Evolutionary conservation across 345 rosid genomes (phyloP).

Genomic region (Hibiscus mutabilis): DNA sequence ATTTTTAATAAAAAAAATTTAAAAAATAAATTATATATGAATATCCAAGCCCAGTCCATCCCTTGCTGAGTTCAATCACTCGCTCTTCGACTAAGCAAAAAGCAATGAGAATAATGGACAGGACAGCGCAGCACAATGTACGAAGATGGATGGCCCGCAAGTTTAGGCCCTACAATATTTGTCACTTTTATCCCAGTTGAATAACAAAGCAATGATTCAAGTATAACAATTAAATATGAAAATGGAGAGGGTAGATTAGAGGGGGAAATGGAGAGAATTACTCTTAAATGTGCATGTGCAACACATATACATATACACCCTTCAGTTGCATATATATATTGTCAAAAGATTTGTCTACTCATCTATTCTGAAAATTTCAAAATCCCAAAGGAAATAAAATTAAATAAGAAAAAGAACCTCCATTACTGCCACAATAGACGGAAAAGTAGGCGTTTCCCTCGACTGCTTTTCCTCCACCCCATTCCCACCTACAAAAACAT

Average conservation of each 20-base stretch:
- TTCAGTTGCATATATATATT: slow-evolving; percentile 18
- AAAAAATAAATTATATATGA: too few species aligned
- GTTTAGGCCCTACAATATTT: too few species aligned
- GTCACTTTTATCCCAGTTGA: neutral
- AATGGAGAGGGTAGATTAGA: neutral
- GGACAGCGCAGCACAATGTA: too few species aligned
- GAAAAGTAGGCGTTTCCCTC: neutral
- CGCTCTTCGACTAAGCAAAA: too few species aligned
- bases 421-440: neutral
- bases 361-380: slow-evolving; percentile 16
- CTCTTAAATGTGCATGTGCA: slow-evolving; percentile 17
- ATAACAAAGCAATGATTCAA: neutral
- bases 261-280: slow-evolving; percentile 14
- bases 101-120: too few species aligned
- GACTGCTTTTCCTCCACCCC: neutral
- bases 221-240: neutral
- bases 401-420: slow-evolving; percentile 1
- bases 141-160: neutral
- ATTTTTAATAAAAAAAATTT: too few species aligned
- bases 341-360: slow-evolving; percentile 15
- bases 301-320: slow-evolving; percentile 24
- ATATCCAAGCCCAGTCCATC: too few species aligned
- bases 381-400: neutral
- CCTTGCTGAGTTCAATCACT: too few species aligned
- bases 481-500: slow-evolving; percentile 14